Conservation (phyloP, 208 protist genomes). For the Acanthamoeba culbertsoni region DNA sequence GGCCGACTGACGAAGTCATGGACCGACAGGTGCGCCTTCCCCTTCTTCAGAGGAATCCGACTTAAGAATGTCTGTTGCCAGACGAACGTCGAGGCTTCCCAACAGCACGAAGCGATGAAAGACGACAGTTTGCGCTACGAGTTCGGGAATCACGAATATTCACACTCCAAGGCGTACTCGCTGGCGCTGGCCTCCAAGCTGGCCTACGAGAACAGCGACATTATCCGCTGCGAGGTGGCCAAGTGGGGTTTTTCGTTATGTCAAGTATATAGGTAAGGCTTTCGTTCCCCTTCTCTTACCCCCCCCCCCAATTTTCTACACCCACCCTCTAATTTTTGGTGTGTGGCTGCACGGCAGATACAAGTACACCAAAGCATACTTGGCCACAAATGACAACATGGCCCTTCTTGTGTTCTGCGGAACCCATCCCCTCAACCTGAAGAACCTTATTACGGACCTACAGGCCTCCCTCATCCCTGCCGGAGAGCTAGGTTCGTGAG, state of each 20-base stretch:
- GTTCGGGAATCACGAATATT: not conserved
- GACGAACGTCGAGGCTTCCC: not conserved
- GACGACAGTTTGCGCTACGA: not conserved
- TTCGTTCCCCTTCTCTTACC: not conserved
- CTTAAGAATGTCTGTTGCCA: not conserved
- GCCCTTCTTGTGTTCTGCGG: not conserved
- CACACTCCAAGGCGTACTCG: not conserved
- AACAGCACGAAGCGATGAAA: not conserved
- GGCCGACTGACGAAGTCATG: not conserved
- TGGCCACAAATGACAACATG: conserved; percentile 38
- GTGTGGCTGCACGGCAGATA: not conserved
- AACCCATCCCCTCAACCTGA: conserved; percentile 3
- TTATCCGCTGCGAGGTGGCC: conserved; percentile 10
- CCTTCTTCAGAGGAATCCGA: not conserved
- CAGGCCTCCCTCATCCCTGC: not conserved
- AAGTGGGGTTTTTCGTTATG: not conserved
- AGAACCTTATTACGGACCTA: conserved; percentile 21
- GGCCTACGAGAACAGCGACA: conserved; percentile 32
- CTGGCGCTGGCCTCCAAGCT: not conserved
- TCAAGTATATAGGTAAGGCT: not conserved
- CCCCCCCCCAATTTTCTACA: not conserved
- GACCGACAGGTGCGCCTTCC: not conserved
- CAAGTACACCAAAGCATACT: conserved; percentile 3
- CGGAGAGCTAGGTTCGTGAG: not conserved
- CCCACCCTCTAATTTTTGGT: not conserved